A percentile compares a stretch with the other conserved stretches of the same genome.
phyloP scores from a whole-genome alignment of 495 filamentous ascomycete species.

The Penicillium parvum region DNA sequence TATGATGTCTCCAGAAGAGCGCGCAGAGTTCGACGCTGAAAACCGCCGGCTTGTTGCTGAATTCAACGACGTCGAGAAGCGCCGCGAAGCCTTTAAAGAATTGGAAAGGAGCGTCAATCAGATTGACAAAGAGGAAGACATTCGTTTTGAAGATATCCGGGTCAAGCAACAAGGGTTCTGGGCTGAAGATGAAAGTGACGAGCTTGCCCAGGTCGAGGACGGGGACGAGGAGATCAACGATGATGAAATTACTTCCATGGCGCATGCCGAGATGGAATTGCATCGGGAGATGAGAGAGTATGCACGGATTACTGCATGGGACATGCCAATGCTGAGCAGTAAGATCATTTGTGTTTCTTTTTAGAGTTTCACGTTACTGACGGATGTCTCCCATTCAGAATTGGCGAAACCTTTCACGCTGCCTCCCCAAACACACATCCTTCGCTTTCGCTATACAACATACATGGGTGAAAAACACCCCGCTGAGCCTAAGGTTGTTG shows the following conservation, averaged over 20 bases:
- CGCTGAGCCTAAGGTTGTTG: constrained; percentile 85
- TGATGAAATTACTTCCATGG: constrained; percentile 77
- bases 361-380: constrained; percentile 19
- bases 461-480: constrained; percentile 95
- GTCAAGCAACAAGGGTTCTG: constrained; percentile 42
- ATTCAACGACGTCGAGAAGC: constrained; percentile 36
- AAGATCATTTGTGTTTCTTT: constrained; percentile 29
- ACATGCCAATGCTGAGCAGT: constrained; percentile 90
- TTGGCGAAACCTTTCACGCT: constrained; percentile 72
- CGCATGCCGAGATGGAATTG: constrained; percentile 81
- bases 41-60: constrained; percentile 34
- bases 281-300: constrained; percentile 88
- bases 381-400: constrained; percentile 43
- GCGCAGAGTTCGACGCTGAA: constrained; percentile 38
- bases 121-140: constrained; percentile 31
- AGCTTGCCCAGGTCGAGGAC: constrained; percentile 50
- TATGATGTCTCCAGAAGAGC: constrained; percentile 44
- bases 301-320: constrained; percentile 83
- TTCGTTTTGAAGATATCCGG: constrained; percentile 34
- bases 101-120: constrained; percentile 27
- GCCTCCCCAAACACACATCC: constrained; percentile 59
- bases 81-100: constrained; percentile 27
- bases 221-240: constrained; percentile 62
- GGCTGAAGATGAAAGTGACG: constrained; percentile 51
- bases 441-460: constrained; percentile 95